These are phyloP conservation scores for Angomonas ambiguus DNA, from an alignment of 208 protist genomes.

Conservation along the genomic window DNA sequence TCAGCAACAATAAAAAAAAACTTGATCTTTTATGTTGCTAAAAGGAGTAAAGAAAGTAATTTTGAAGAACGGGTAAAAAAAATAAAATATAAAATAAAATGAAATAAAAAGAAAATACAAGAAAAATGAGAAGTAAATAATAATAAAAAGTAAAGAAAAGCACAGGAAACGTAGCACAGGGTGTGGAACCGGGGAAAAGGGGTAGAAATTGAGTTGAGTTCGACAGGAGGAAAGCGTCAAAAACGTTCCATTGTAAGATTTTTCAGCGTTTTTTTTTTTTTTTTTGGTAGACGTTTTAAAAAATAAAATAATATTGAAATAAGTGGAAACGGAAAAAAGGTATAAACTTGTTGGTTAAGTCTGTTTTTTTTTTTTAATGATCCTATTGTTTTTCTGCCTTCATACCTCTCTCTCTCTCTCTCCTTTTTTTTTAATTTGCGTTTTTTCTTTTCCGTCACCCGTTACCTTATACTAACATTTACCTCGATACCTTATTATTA, in stretches of 20 bases:
- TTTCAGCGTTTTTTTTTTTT: slow-evolving; percentile 24
- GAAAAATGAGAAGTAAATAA: background rate
- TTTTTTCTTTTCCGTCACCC: slow-evolving; percentile 4
- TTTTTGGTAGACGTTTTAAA: slow-evolving; percentile 24
- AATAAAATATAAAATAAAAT: background rate
- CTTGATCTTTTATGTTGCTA: slow-evolving; percentile 37
- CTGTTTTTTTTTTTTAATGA: background rate
- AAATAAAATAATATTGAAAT: slow-evolving; percentile 29
- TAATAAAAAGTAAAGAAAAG: slow-evolving; percentile 9
- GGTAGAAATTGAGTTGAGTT: background rate
- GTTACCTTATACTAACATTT: background rate
- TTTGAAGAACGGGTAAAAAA: background rate
- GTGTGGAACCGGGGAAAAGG: background rate
- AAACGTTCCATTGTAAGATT: too few relatives aligned
- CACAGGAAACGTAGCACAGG: slow-evolving; percentile 8
- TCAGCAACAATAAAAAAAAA: slow-evolving; percentile 31
- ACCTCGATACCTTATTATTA: background rate
- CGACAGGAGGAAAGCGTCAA: too few relatives aligned
- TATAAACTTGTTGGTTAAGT: slow-evolving; percentile 9
- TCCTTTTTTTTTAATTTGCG: slow-evolving; percentile 13
- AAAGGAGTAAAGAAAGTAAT: slow-evolving; percentile 17
- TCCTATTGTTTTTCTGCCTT: background rate
- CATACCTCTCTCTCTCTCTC: slow-evolving; percentile 13
- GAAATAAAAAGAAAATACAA: slow-evolving; percentile 12
- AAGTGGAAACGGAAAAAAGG: slow-evolving; percentile 42